Conservation (phyloP, 257 asterid genomes). For the Rauvolfia tetraphylla region DNA sequence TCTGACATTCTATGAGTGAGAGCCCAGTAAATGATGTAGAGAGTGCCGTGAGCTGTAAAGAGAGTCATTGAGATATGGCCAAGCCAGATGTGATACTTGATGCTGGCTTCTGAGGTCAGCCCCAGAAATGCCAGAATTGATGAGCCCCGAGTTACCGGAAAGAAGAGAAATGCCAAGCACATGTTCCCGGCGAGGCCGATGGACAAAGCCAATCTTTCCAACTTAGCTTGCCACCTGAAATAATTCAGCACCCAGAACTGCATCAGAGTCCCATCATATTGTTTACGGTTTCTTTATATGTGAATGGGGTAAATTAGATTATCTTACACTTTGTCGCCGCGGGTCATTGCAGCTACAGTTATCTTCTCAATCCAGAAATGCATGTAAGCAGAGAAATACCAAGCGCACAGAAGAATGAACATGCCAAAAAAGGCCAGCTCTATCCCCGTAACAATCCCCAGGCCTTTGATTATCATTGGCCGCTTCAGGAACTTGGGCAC, state of each 20-base stretch:
- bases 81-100: constrained; percentile 88
- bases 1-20: constrained; percentile 63
- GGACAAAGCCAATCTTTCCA: constrained; percentile 75
- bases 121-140: constrained; percentile 82
- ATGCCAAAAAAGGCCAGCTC: constrained; percentile 58
- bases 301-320: neutral
- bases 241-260: neutral
- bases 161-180: constrained; percentile 73
- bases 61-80: constrained; percentile 72
- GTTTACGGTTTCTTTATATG: neutral
- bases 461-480: constrained; percentile 66
- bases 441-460: constrained; percentile 69
- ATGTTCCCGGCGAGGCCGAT: constrained; percentile 80
- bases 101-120: constrained; percentile 68
- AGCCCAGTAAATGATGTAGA: constrained; percentile 68
- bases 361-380: constrained; percentile 62
- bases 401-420: constrained; percentile 66
- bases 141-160: constrained; percentile 83
- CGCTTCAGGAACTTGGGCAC: constrained; percentile 42
- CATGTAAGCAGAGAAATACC: constrained; percentile 74
- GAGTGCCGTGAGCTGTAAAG: constrained; percentile 65
- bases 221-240: constrained; percentile 83
- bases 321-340: constrained; percentile 62
- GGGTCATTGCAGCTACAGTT: constrained; percentile 32
- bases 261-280: neutral